phyloP scores from a whole-genome alignment of 495 filamentous ascomycete species.

The Friedmanniomyces endolithicus region DNA sequence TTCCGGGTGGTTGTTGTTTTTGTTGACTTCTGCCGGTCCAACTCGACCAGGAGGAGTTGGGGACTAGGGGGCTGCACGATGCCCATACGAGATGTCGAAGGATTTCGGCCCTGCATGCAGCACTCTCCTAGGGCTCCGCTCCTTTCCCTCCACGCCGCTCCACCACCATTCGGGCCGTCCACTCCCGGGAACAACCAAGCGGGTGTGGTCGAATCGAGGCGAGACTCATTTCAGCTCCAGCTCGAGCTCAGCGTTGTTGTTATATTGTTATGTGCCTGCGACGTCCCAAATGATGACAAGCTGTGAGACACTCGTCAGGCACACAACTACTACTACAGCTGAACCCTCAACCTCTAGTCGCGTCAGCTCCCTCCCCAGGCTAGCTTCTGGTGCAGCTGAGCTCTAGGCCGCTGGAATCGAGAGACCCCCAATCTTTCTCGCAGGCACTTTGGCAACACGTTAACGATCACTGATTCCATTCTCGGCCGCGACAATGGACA shows the following conservation, averaged over 20 bases:
- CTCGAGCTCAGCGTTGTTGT: too few relatives aligned
- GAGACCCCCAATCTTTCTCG: too few relatives aligned
- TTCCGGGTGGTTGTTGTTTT: too few relatives aligned
- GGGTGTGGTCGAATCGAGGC: neutral
- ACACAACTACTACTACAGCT: neutral
- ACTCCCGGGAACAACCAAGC: neutral
- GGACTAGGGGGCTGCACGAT: too few relatives aligned
- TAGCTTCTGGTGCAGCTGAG: neutral
- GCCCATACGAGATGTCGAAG: neutral
- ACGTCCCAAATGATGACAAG: neutral
- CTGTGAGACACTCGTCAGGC: too few relatives aligned
- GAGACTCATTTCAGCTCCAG: neutral
- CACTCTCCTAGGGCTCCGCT: neutral
- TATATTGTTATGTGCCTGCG: neutral
- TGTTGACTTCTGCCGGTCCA: neutral
- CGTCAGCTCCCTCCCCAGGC: neutral
- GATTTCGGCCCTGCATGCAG: neutral
- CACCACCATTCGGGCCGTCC: neutral
- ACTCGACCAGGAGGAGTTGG: too few relatives aligned
- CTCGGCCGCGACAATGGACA: slow-evolving; percentile 5
- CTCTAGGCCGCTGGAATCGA: neutral
- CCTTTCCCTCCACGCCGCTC: neutral
- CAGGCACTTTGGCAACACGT: neutral
- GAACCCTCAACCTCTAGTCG: neutral
- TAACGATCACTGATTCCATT: neutral